Conservation (phyloP, 768 basidiomycete genomes). For the Lactarius sanguifluus region DNA sequence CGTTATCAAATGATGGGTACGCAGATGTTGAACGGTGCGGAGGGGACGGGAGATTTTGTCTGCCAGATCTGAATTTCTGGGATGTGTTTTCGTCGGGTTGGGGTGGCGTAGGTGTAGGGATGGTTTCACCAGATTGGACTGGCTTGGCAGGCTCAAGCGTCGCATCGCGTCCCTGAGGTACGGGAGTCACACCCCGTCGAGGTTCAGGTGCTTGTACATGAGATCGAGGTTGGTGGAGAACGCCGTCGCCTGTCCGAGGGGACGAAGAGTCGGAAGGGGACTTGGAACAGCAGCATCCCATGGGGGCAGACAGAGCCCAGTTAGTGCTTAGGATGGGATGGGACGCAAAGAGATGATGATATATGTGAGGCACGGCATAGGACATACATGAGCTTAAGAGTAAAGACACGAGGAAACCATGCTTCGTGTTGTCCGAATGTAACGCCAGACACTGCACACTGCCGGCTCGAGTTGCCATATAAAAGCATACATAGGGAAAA, state of each 20-base stretch:
- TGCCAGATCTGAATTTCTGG: background rate
- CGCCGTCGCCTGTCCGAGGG: background rate
- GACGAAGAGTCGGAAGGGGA: background rate
- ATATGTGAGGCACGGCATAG: background rate
- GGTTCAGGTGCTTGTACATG: background rate
- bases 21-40: background rate
- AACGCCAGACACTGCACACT: background rate
- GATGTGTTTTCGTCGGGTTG: background rate
- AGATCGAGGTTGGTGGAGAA: background rate
- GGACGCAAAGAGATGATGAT: background rate
- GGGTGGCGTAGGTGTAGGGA: background rate
- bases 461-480: background rate
- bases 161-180: background rate
- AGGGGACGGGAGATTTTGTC: background rate
- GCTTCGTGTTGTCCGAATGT: background rate
- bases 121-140: background rate
- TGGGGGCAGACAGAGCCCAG: background rate
- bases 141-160: background rate
- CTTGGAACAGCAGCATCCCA: background rate
- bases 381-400: background rate
- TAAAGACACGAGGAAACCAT: background rate
- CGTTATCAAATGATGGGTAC: background rate
- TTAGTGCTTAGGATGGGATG: background rate
- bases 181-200: too few relatives aligned
- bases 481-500: background rate